Base-by-base conservation (phyloP, 2,329 filamentous ascomycete species). In the Raffaelea arxii region DNA sequence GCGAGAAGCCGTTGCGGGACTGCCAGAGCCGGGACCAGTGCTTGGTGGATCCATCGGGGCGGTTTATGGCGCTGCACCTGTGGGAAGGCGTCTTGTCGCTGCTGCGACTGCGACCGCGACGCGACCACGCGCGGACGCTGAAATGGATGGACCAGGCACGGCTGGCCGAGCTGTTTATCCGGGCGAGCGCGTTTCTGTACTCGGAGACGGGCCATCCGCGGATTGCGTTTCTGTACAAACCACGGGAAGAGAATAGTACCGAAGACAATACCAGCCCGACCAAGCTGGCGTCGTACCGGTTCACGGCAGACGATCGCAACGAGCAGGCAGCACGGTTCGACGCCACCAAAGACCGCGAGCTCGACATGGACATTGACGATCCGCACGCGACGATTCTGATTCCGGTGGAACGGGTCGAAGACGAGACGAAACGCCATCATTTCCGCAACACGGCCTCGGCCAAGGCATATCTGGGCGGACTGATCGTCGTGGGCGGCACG, bases 1-100 rank as follows among this genome's bases (percentile, higher is more conserved):
- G 74, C 25, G 77, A 82, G 56, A 73, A 69, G 32, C 73, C 79
- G 50, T 77, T 82, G 75, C 72, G 87, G 44, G 85, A 94, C 58
- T 83, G 84, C 7, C 85, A 91, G 62, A 90, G 85, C 49, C 83
- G 85, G 54, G 86, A 94, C 63, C 76, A 85, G 56, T 91, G 86
- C 55, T 71, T 90, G 51, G 81, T 95, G 5, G 91, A 97, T 60
- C 89, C 89, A 0, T 84, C 82, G 0, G 82, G 84, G 27, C 67
- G 66, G 35, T 78, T 70, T 54, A 67, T 79, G 65, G 72, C 69
- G 9, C 70, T 79, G 61, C 70, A 79, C 49, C 65, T 80, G 2
- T 80, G 76, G 76, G 76, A 79, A 50, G 77, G 77, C 12, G 72
- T 80, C 22, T 56, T 80, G 48, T 75, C 73, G 46, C 68, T 79